Percentiles rank a stretch among this genome's conserved stretches.
Evolutionary conservation across 352 stramenopile genomes (phyloP).

Genomic region (Phytopythium vexans): DNA sequence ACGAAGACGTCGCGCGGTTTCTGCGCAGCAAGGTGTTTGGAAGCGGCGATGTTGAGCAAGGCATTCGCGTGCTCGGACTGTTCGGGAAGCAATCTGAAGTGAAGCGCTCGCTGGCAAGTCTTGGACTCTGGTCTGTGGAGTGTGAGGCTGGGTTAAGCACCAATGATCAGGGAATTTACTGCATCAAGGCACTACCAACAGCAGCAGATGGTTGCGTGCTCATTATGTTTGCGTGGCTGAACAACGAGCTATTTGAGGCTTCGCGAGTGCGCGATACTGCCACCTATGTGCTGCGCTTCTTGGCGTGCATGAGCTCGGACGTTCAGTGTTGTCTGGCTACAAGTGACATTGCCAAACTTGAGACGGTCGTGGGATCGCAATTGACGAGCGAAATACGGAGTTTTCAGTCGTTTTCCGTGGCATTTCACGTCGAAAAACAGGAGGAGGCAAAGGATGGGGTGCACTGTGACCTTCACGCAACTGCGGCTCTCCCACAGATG

Average conservation of each 20-base stretch:
- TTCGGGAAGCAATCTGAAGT: conserved; percentile 65
- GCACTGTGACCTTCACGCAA: conserved; percentile 1
- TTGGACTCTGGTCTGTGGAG: conserved; percentile 42
- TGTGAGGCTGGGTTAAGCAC: conserved; percentile 30
- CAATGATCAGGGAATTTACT: conserved; percentile 63
- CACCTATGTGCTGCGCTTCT: conserved; percentile 68
- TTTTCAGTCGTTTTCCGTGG: conserved; percentile 23
- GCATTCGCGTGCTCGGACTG: conserved; percentile 34
- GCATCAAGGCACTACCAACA: conserved; percentile 7
- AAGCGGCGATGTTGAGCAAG: conserved; percentile 3
- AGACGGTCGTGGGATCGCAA: conserved; percentile 18
- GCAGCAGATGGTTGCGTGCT: conserved; percentile 9
- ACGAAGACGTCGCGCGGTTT: conserved; percentile 61
- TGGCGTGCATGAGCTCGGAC: conserved; percentile 44
- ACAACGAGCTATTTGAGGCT: conserved; percentile 38
- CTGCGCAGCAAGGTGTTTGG: conserved; percentile 50
- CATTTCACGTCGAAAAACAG: conserved; percentile 48
- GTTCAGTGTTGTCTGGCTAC: conserved; percentile 50
- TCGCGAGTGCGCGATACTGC: conserved; percentile 48
- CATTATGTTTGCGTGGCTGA: conserved; percentile 63
- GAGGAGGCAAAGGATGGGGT: conserved; percentile 43
- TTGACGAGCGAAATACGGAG: conserved; percentile 14
- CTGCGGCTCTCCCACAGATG: no score
- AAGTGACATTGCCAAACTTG: conserved; percentile 25
- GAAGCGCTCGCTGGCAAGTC: conserved; percentile 27